A percentile compares a stretch with the other conserved stretches of the same genome.
Conservation (phyloP, 78 protist genomes). For the Dictyostelium purpureum region DNA sequence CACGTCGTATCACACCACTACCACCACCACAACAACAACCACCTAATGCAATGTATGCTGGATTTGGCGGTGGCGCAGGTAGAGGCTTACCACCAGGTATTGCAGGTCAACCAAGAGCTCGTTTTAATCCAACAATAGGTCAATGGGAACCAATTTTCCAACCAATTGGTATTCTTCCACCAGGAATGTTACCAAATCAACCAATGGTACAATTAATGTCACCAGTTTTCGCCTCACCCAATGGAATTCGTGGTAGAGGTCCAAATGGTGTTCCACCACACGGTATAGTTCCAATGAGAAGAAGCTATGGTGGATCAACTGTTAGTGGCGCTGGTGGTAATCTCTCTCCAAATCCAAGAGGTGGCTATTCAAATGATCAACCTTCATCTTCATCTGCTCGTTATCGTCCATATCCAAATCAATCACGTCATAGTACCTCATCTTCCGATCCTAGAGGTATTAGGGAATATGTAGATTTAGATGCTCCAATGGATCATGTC, state of each 20-base stretch:
- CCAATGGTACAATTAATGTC: neutral
- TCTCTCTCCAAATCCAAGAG: neutral
- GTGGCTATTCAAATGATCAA: neutral
- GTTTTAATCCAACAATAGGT: constrained; percentile 32
- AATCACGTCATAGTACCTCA: neutral
- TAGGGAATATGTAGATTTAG: constrained; percentile 71
- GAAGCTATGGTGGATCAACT: neutral
- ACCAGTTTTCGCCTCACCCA: constrained; percentile 41
- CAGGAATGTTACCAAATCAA: constrained; percentile 6
- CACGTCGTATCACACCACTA: constrained; percentile 48
- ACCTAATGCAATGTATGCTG: neutral
- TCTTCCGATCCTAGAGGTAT: constrained; percentile 61
- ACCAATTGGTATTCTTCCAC: constrained; percentile 20
- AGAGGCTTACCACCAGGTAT: neutral
- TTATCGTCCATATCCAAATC: constrained; percentile 63
- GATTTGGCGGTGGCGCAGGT: neutral
- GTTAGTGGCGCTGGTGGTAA: neutral
- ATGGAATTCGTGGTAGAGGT: constrained; percentile 5
- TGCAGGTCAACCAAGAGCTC: neutral
- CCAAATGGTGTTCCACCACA: neutral
- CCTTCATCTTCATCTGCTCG: neutral
- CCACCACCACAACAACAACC: constrained; percentile 2
- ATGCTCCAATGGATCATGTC: constrained; percentile 50
- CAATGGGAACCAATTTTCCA: constrained; percentile 21
- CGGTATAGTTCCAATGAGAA: neutral